Conservation (phyloP, 805 yeast genomes). For the Wickerhamiella vanderwaltii region DNA sequence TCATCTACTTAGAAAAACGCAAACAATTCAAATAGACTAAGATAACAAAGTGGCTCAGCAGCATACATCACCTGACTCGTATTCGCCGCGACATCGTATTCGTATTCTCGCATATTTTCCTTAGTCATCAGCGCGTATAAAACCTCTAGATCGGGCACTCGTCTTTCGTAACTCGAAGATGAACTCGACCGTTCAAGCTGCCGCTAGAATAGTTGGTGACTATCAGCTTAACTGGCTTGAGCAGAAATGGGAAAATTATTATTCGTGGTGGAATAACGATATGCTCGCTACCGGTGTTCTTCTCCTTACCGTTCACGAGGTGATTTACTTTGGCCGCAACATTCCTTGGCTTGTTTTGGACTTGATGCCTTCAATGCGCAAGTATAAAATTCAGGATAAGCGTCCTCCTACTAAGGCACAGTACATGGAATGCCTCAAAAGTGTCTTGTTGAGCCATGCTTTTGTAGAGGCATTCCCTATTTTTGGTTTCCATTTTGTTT, state of each 20-base stretch:
- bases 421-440: conserved; percentile 85
- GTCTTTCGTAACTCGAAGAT: not conserved
- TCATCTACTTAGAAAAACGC: too few species aligned
- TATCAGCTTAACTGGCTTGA: conserved; percentile 37
- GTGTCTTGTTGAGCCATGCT: conserved; percentile 76
- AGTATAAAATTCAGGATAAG: conserved; percentile 79
- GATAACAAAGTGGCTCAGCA: too few species aligned
- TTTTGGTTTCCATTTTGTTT: conserved; percentile 92
- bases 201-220: not conserved
- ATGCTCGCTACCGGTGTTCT: conserved; percentile 82
- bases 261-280: conserved; percentile 74
- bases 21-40: too few species aligned
- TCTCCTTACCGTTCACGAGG: conserved; percentile 72
- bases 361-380: conserved; percentile 69
- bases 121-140: conserved; percentile 6
- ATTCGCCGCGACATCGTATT: not conserved
- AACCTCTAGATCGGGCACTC: not conserved
- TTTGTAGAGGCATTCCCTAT: conserved; percentile 91
- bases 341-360: conserved; percentile 89
- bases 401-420: conserved; percentile 69
- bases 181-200: conserved; percentile 7
- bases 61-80: conserved; percentile 3
- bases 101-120: not conserved
- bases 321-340: conserved; percentile 83
- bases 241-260: conserved; percentile 80